Percentiles rank a stretch among this genome's conserved stretches.
These are phyloP conservation scores for Sicyos baderoa DNA, from an alignment of 306 rosid species.

Conservation along the genomic window DNA sequence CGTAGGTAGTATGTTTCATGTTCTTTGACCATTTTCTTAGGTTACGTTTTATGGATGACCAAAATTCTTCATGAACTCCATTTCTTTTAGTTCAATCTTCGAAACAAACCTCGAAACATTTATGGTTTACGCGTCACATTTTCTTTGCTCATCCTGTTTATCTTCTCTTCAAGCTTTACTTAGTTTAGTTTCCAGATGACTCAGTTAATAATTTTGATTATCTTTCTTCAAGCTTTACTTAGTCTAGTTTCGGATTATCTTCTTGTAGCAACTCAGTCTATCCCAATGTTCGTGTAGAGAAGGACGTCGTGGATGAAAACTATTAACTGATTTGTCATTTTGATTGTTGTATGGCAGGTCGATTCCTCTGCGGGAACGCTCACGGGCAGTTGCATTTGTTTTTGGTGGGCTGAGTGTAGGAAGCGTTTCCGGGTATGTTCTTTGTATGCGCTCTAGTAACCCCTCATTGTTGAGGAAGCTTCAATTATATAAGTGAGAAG, in stretches of 20 bases:
- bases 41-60: not conserved
- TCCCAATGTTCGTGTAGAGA: not conserved
- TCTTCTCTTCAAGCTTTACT: too few species aligned
- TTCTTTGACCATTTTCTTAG: not conserved
- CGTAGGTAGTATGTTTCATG: not conserved
- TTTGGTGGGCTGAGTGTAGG: slow-evolving; percentile 97
- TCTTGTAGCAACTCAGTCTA: too few species aligned
- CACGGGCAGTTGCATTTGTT: slow-evolving; percentile 94
- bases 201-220: too few species aligned
- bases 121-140: not conserved
- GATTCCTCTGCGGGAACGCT: slow-evolving; percentile 92
- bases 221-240: too few species aligned
- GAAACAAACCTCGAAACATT: not conserved
- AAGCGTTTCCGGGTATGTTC: slow-evolving; percentile 83
- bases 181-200: too few species aligned
- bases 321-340: slow-evolving; percentile 15
- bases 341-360: slow-evolving; percentile 46
- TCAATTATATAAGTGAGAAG: too few species aligned
- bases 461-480: too few species aligned
- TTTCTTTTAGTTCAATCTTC: not conserved
- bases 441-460: too few species aligned
- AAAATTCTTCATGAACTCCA: not conserved
- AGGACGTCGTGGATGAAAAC: not conserved
- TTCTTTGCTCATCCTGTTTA: not conserved
- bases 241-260: too few species aligned